phyloP scores from a whole-genome alignment of 345 rosid genomes.

The Diplotaxis tenuifolia region DNA sequence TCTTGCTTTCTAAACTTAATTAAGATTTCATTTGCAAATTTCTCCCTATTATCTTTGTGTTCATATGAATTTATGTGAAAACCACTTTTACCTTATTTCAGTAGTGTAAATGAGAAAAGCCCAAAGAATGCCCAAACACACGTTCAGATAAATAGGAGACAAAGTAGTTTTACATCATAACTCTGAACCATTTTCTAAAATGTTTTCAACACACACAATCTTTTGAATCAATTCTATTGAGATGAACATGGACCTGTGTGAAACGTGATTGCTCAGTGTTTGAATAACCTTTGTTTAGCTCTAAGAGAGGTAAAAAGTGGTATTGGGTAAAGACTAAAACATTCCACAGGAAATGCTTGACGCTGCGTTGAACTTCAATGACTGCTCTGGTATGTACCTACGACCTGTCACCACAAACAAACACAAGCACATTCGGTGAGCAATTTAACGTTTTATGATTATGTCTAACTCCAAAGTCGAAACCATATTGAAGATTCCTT shows the following conservation, averaged over 20 bases:
- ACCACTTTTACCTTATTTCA: too few species aligned
- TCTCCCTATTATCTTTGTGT: too few species aligned
- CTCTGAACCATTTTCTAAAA: constrained; percentile 17
- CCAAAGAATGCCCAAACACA: constrained; percentile 13
- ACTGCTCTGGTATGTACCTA: constrained; percentile 80
- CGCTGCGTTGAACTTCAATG: constrained; percentile 86
- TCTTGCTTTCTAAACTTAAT: too few species aligned
- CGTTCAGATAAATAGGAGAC: constrained; percentile 20
- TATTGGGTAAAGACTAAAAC: constrained; percentile 31
- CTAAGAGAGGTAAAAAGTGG: constrained; percentile 15
- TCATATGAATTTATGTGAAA: too few species aligned
- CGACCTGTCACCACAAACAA: constrained; percentile 51
- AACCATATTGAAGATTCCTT: not conserved
- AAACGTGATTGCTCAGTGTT: constrained; percentile 15
- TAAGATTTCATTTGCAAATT: too few species aligned
- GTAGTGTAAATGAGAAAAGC: too few species aligned
- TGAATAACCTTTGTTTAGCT: constrained; percentile 6
- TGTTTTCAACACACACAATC: not conserved
- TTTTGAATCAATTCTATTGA: not conserved
- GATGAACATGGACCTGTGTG: constrained; percentile 13
- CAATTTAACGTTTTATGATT: not conserved
- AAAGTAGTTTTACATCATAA: constrained; percentile 26
- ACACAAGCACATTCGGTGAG: constrained; percentile 1
- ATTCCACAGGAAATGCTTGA: constrained; percentile 79
- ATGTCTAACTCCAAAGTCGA: too few species aligned